These are phyloP conservation scores for Debaryomyces subglobosus DNA, from an alignment of 1,139 yeast genomes.

Conservation along the genomic window DNA sequence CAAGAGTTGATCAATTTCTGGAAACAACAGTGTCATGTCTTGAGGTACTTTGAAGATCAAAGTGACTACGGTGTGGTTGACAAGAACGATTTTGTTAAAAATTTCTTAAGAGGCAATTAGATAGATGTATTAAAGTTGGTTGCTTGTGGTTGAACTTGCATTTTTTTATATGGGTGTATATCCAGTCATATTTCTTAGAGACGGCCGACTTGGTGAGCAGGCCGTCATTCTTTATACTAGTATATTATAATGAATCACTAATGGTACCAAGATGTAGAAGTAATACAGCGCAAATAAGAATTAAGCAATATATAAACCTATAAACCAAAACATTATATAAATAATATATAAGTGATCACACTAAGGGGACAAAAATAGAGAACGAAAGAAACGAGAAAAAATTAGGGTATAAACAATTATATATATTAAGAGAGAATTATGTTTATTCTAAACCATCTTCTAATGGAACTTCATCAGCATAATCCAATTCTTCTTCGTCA, in stretches of 20 bases:
- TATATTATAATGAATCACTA: constrained; percentile 7
- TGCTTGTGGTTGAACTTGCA: constrained; percentile 6
- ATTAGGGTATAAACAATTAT: constrained; percentile 9
- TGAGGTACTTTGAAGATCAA: constrained; percentile 78
- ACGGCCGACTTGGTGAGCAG: not conserved
- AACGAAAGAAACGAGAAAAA: constrained; percentile 10
- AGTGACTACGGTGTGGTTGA: constrained; percentile 51
- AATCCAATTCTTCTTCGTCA: constrained; percentile 72
- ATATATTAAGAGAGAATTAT: constrained; percentile 5
- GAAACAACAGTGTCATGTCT: constrained; percentile 87
- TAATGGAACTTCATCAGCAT: constrained; percentile 63
- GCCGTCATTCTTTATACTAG: constrained; percentile 1
- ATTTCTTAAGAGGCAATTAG: constrained; percentile 66
- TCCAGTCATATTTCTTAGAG: constrained; percentile 3
- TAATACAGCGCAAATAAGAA: constrained; percentile 7
- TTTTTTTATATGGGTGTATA: constrained; percentile 4
- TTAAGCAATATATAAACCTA: constrained; percentile 11
- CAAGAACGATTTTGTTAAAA: constrained; percentile 63
- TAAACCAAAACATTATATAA: constrained; percentile 12
- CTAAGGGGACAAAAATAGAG: constrained; percentile 11
- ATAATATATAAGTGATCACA: constrained; percentile 9
- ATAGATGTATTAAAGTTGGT: constrained; percentile 1
- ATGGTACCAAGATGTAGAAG: not conserved
- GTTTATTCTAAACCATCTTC: constrained; percentile 54
- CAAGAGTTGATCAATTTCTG: constrained; percentile 88